Conservation (phyloP, 1,139 yeast species). For the Saccharomycopsis hybrid region DNA sequence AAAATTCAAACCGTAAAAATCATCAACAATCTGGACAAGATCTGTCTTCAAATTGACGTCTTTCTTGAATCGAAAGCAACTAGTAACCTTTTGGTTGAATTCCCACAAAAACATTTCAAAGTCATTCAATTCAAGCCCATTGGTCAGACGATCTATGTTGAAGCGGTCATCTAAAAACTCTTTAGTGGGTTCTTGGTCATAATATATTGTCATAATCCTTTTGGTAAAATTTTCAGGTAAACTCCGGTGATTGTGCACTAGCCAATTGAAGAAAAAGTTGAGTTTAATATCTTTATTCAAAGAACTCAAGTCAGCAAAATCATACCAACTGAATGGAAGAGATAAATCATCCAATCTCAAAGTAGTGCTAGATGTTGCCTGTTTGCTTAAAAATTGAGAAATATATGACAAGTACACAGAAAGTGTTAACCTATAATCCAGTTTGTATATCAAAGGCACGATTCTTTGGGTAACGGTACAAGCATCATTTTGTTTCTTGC, state of each 20-base stretch:
- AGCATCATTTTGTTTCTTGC: not conserved
- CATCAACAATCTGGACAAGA: constrained; percentile 8
- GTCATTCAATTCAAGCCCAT: constrained; percentile 1
- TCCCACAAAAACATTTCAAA: constrained; percentile 11
- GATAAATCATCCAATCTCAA: not conserved
- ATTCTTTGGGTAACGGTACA: not conserved
- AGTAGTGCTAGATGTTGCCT: not conserved
- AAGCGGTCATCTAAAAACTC: not conserved
- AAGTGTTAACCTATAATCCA: constrained; percentile 12
- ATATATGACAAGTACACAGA: constrained; percentile 11
- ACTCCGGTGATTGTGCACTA: constrained; percentile 8
- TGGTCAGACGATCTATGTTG: not conserved
- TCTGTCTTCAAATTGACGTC: constrained; percentile 4
- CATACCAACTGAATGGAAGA: constrained; percentile 19
- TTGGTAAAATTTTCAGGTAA: constrained; percentile 8
- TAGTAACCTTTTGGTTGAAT: not conserved
- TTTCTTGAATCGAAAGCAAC: too few species aligned
- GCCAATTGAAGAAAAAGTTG: constrained; percentile 6
- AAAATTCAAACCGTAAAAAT: constrained; percentile 13
- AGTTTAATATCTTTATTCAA: constrained; percentile 13
- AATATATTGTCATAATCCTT: not conserved
- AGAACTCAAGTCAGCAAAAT: constrained; percentile 11
- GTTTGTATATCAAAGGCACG: constrained; percentile 6
- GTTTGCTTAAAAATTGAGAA: not conserved
- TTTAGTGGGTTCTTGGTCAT: not conserved